These are phyloP conservation scores for Phytophthora sp. DNA, from an alignment of 352 stramenopile genomes.

Conservation along the genomic window DNA sequence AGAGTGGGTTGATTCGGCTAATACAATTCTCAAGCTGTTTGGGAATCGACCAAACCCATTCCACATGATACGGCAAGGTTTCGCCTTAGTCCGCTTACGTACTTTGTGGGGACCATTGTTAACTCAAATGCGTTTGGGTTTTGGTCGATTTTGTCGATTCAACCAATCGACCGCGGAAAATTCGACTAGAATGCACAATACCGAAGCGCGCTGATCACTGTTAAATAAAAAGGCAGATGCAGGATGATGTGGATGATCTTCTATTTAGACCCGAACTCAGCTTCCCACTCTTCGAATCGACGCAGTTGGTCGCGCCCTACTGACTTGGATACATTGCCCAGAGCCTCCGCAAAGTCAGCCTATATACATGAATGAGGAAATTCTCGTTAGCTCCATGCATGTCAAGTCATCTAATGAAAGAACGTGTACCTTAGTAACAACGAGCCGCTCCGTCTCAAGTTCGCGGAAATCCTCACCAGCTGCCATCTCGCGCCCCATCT, in stretches of 20 bases:
- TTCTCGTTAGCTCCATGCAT: neutral
- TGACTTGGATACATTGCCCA: slow-evolving; percentile 86
- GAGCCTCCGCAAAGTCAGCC: slow-evolving; percentile 65
- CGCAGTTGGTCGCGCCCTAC: slow-evolving; percentile 78
- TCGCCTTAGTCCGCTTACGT: too few species aligned
- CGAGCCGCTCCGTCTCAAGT: slow-evolving; percentile 61
- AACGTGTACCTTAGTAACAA: slow-evolving; percentile 61
- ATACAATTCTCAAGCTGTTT: too few species aligned
- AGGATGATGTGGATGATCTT: neutral
- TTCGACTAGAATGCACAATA: slow-evolving; percentile 19
- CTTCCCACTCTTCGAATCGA: slow-evolving; percentile 78
- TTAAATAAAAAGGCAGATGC: too few species aligned
- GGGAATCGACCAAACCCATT: too few species aligned
- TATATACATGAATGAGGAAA: slow-evolving; percentile 2
- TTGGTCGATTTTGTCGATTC: too few species aligned
- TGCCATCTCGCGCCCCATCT: slow-evolving; percentile 58
- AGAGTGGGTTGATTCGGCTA: too few species aligned
- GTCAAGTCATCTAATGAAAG: neutral
- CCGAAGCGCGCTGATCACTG: too few species aligned
- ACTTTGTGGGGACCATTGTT: too few species aligned
- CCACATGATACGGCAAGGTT: too few species aligned
- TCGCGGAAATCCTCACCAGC: slow-evolving; percentile 41
- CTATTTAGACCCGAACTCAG: slow-evolving; percentile 87
- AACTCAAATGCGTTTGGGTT: too few species aligned
- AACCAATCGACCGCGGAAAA: too few species aligned